These are phyloP conservation scores for Leptomonas pyrrhocoris DNA, from an alignment of 208 protist genomes.

Conservation along the genomic window DNA sequence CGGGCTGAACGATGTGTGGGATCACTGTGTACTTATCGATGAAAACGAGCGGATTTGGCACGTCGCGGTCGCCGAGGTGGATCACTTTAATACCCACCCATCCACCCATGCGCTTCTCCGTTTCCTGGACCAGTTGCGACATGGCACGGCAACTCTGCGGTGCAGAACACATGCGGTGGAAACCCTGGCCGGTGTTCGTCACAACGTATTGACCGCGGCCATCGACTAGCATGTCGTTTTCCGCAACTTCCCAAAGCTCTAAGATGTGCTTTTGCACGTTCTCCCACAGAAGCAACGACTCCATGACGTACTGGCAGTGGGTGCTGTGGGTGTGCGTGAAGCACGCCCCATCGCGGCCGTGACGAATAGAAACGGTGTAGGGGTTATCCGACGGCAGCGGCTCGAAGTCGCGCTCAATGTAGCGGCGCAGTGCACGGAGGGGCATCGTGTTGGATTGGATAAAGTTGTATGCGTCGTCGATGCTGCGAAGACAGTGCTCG, in stretches of 20 bases:
- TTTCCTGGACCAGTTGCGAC: slow-evolving; percentile 72
- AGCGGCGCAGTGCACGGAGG: slow-evolving; percentile 59
- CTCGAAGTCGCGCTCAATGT: slow-evolving; percentile 71
- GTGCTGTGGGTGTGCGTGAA: slow-evolving; percentile 93
- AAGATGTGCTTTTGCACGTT: slow-evolving; percentile 94
- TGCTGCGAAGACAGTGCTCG: slow-evolving; percentile 92
- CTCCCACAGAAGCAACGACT: slow-evolving; percentile 96
- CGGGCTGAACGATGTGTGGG: slow-evolving; percentile 92
- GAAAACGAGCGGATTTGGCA: slow-evolving; percentile 98
- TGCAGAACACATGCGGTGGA: slow-evolving; percentile 93
- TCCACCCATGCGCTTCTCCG: slow-evolving; percentile 79
- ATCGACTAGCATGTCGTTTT: slow-evolving; percentile 92
- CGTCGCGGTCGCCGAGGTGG: slow-evolving; percentile 97
- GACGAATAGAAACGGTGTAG: slow-evolving; percentile 54
- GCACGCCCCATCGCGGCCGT: slow-evolving; percentile 79
- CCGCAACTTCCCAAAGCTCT: slow-evolving; percentile 93
- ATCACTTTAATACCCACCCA: slow-evolving; percentile 97
- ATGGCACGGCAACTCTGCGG: slow-evolving; percentile 88
- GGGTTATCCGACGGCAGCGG: slow-evolving; percentile 26
- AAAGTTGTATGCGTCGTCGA: slow-evolving; percentile 94
- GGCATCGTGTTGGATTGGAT: slow-evolving; percentile 81
- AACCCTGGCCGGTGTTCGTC: slow-evolving; percentile 95
- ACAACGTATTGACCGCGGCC: slow-evolving; percentile 68
- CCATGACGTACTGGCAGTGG: slow-evolving; percentile 95
- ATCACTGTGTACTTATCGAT: slow-evolving; percentile 99